Evolutionary conservation across 192 early-diverging fungal species (phyloP), one percentile per base, ranked within the genome.

Genomic region (Geosiphon pyriformis): DNA sequence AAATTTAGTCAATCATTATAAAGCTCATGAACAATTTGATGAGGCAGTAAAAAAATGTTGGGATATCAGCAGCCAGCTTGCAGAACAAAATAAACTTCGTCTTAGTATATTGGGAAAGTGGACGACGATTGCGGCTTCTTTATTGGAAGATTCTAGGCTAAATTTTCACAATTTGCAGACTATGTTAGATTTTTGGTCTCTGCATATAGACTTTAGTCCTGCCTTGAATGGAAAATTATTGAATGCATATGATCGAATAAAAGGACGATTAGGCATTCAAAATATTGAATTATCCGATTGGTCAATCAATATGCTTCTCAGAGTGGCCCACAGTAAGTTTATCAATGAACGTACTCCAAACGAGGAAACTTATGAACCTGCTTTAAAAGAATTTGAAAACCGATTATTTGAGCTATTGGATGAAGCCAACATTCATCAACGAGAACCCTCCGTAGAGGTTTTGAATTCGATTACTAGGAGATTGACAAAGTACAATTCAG

Each of bases 1-100:
- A 54, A 48, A 12, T 22, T 54, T 54, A 27, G 49, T 4, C 18
- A 65, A 65, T 42, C 33, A 29, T 6, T n/a, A 67, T 20, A 42
- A 35, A 29, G 12, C 30, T n/a, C 30, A 27, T 10, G 26, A 46
- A 18, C 32, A 53, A 18, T 56, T 54, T 2, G 65, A 56, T 27
- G 54, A 57, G 22, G 31, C 48, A 20, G 12, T 35, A 25, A 56
- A 57, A 31, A 20, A 12, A 10, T 3, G 22, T 42, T n/a, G 11
- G 11, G 34, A 33, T 47, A 27, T 26, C 1, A 50, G 56, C 32
- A n/a, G 1, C 26, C 17, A 32, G 22, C 26, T 65, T 23, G 53
- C 51, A 31, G 48, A 56, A 47, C 17, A 42, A 12, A 47, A 42
- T 37, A 42, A 53, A n/a, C 10, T 26, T 56, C 37, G 48, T 23